Evolutionary conservation across 768 basidiomycete species (phyloP).

Genomic region (Mrakia blollopis): DNA sequence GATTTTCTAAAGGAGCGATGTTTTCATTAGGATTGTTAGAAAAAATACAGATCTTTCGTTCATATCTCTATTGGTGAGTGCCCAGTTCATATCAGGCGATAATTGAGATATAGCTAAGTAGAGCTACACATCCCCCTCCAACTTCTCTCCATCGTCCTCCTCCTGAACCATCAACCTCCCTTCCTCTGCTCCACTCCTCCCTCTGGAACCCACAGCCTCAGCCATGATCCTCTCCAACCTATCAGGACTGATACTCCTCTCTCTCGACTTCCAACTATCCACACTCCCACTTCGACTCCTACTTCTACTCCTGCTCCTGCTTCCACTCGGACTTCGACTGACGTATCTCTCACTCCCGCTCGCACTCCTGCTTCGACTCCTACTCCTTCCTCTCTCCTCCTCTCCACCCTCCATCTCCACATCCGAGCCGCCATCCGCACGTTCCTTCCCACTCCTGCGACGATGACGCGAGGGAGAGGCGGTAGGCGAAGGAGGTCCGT

Average conservation of each 20-base stretch:
- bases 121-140: conserved; percentile 11
- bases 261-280: conserved; percentile 21
- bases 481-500: not conserved
- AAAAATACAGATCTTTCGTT: not conserved
- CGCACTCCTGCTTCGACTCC: not conserved
- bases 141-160: conserved; percentile 6
- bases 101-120: too few relatives aligned
- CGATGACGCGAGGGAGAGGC: not conserved
- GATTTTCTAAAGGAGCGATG: too few relatives aligned
- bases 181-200: not conserved
- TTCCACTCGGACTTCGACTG: conserved; percentile 12
- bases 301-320: conserved; percentile 10
- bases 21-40: not conserved
- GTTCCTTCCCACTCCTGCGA: conserved; percentile 16
- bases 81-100: too few relatives aligned
- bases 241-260: conserved; percentile 27
- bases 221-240: conserved; percentile 32
- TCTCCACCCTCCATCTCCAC: conserved; percentile 19
- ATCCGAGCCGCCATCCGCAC: not conserved
- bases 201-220: conserved; percentile 22
- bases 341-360: not conserved
- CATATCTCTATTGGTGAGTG: not conserved
- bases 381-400: not conserved
- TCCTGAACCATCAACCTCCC: not conserved
- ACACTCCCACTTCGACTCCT: conserved; percentile 13